phyloP scores from a whole-genome alignment of 306 rosid genomes.

The Rosa persica region DNA sequence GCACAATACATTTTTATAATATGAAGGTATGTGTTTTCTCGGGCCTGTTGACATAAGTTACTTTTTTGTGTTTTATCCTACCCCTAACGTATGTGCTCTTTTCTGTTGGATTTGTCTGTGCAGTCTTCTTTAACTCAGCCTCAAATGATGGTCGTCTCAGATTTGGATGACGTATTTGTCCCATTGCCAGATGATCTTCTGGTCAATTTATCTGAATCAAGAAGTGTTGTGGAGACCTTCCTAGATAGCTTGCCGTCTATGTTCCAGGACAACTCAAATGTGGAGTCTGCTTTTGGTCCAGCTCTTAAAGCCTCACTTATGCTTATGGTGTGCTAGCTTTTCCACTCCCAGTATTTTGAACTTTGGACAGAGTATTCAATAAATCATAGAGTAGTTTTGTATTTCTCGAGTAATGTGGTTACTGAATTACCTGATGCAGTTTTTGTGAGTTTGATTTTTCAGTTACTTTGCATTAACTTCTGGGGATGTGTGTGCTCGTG shows the following conservation, averaged over 20 bases:
- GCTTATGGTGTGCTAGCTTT: conserved; percentile 72
- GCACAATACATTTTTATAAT: conserved; percentile 94
- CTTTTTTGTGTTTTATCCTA: conserved; percentile 4
- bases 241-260: conserved; percentile 94
- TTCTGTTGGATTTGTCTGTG: conserved; percentile 35
- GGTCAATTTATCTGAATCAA: conserved; percentile 96
- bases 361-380: conserved; percentile 10
- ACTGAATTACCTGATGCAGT: neutral
- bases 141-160: conserved; percentile 99
- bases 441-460: conserved; percentile 14
- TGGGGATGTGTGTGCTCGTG: conserved; percentile 12
- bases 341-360: conserved; percentile 4
- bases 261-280: conserved; percentile 84
- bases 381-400: neutral
- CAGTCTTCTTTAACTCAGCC: conserved; percentile 97
- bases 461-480: conserved; percentile 22
- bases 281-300: conserved; percentile 98
- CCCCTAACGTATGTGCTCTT: conserved; percentile 18
- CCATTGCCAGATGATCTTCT: conserved; percentile 99
- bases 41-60: conserved; percentile 12
- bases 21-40: conserved; percentile 67
- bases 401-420: neutral
- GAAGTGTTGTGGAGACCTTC: conserved; percentile 88
- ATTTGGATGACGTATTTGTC: conserved; percentile 90
- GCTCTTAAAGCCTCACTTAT: conserved; percentile 89